phyloP scores from a whole-genome alignment of 73 alveolate species.

The Paramecium caudatum region DNA sequence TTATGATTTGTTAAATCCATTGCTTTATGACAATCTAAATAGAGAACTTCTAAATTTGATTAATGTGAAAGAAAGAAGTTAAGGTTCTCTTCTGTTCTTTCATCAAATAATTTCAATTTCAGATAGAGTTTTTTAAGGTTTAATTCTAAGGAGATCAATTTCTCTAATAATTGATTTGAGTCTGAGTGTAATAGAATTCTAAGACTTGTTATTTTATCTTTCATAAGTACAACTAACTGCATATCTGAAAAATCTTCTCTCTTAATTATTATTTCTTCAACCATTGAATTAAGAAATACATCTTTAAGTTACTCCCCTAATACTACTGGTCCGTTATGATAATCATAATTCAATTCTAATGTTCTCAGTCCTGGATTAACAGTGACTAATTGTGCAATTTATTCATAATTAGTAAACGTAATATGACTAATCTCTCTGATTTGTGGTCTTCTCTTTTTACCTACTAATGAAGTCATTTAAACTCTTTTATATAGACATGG shows the following conservation, averaged over 20 bases:
- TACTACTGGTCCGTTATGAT: no score
- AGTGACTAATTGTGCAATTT: not conserved
- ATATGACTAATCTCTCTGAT: slow-evolving; percentile 35
- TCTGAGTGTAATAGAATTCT: not conserved
- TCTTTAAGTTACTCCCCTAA: not conserved
- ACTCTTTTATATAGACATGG: slow-evolving; percentile 33
- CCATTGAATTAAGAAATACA: not conserved
- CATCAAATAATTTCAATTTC: not conserved
- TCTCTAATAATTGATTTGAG: not conserved
- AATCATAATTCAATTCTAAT: slow-evolving; percentile 13
- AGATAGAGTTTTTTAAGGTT: not conserved
- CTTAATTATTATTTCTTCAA: not conserved
- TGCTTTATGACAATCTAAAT: not conserved
- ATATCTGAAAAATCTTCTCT: not conserved
- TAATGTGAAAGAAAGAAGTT: slow-evolving; percentile 5
- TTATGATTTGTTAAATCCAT: not conserved
- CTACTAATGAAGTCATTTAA: slow-evolving; percentile 38
- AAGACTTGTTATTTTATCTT: not conserved
- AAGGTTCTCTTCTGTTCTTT: not conserved
- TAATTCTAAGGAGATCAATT: not conserved
- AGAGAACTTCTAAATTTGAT: slow-evolving; percentile 10
- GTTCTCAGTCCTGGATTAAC: slow-evolving; percentile 1
- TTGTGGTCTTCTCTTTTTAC: slow-evolving; percentile 34
- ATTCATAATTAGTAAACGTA: not conserved
- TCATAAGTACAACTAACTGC: not conserved